Base-by-base conservation (phyloP, 1,284 basidiomycete species). In the Ceratobasidium sp. region DNA sequence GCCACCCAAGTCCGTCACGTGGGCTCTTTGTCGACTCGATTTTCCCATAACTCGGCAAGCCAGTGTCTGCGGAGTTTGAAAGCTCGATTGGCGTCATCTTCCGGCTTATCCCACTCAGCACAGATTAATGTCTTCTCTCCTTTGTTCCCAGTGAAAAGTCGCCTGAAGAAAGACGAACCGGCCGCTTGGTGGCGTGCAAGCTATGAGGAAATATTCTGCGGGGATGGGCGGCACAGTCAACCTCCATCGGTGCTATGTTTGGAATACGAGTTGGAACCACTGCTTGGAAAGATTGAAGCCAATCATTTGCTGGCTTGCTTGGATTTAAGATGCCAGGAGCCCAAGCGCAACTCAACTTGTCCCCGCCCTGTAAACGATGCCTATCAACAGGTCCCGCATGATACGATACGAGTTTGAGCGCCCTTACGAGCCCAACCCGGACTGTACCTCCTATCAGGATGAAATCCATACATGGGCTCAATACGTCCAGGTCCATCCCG, bases 381-480 rank as follows among this genome's bases (percentile, higher is more conserved):
- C 53, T 31, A 56, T 56, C 29, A 56, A 56, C 53, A 56, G 27
- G 19, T 31, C 53, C 16, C 53, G 53, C 29, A 14, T 14, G 14
- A 56, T 56, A 56, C 53, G 53, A 56, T 31, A 31, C 11, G 53
- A 19, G 19, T 56, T 56, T 24, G 11, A 2, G 8, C 27, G 27
- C 5, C 11, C 13, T 13, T 56, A 56, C 53, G 9, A 3, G 13
- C 24, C 14, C 53, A 56, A 31, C 53, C 7, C 14, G 27, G 13
- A 31, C 9, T 37, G 34, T 24, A 51, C 13, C 22, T 71, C 54
- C 19, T 71, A 48, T 48, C 54, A 61, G 6, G 41, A 59, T 27
- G 54, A 71, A 31, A 61, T 61, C 22, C 43, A 71, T 19, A 71
- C 13, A 5, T 71, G 68, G 56, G 54, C 34, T 16, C 68, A 71